phyloP scores from a whole-genome alignment of 2,329 filamentous ascomycete genomes.

The Fusarium sp. region DNA sequence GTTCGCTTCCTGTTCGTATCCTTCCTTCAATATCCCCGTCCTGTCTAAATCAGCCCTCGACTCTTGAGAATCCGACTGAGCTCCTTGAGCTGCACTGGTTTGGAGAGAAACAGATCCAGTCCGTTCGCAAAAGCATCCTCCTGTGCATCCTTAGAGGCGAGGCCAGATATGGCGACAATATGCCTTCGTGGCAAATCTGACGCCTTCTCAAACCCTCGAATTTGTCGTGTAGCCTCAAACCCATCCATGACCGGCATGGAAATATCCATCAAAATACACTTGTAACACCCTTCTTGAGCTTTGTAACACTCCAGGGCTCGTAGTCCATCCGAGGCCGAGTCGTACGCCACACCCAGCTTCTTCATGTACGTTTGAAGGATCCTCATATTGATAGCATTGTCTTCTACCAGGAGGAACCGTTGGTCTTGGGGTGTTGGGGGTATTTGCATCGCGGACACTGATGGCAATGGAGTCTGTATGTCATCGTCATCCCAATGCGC shows the following conservation, averaged over 20 bases:
- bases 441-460: not conserved
- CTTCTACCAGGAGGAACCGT: conserved; percentile 53
- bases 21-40: not conserved
- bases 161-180: conserved; percentile 64
- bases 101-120: conserved; percentile 66
- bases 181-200: conserved; percentile 51
- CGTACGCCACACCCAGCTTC: conserved; percentile 45
- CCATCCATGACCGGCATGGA: conserved; percentile 69
- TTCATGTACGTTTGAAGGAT: conserved; percentile 49
- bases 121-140: conserved; percentile 65
- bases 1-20: conserved; percentile 3
- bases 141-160: conserved; percentile 60
- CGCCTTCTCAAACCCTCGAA: conserved; percentile 60
- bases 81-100: conserved; percentile 60
- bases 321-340: conserved; percentile 48
- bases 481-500: not conserved
- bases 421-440: not conserved
- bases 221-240: conserved; percentile 60
- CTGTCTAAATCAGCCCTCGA: conserved; percentile 10
- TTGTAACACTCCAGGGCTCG: conserved; percentile 49
- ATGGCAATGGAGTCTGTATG: not conserved
- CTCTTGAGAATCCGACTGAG: conserved; percentile 41
- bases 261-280: conserved; percentile 59
- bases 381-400: conserved; percentile 54
- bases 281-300: conserved; percentile 34